Base-by-base conservation (phyloP, 768 basidiomycete genomes). In the Mrakia blollopis region DNA sequence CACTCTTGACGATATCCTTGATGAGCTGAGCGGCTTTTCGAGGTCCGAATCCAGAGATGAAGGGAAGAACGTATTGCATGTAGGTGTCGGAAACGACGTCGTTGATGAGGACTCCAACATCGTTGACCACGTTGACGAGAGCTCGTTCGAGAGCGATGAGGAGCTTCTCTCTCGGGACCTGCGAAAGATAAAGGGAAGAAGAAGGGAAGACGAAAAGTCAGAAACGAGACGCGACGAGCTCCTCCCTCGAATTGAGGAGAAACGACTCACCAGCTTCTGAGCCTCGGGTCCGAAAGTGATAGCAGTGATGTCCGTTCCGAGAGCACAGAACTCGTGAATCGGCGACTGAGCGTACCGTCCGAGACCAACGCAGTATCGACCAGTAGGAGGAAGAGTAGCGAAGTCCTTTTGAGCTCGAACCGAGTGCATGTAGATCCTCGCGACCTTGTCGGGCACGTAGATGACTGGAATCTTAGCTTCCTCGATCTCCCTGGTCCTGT, bases 101-200 rank as follows among this genome's bases (percentile, higher is more conserved):
- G 83, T 99, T 98, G 85, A 99, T 91, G 82, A 98, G 95, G 63
- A 98, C 94, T 41, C 97, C 97, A 78, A 95, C 90, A 81, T 89
- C 89, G 84, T 95, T 98, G 75, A 92, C 91, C 37, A 92, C 86
- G 82, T 98, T 95, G 75, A 97, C 92, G 52, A 99, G 85, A 37
- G 89, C 90, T 57, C 92, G 89, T 83, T 99, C 97, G 57, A 97
- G 88, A 0, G 90, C 89, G 8, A 86, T 83, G 68, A 93, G 83
- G 21, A 98, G 85, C 82, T 96, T 97, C 80, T 97, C 95, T 79
- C 85, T 86, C 0, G 95, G 90, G 60, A 98, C 87, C 94, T 98
- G 77, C 57, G 41, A 47, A 35, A 39, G 3, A 54, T n/a, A 30
- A 52, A 30, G 70, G 25, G 50, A 39, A 30, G 44, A 47, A 50